phyloP scores from a whole-genome alignment of 2,329 filamentous ascomycete species.

The Coniosporium tulheliwenetii region DNA sequence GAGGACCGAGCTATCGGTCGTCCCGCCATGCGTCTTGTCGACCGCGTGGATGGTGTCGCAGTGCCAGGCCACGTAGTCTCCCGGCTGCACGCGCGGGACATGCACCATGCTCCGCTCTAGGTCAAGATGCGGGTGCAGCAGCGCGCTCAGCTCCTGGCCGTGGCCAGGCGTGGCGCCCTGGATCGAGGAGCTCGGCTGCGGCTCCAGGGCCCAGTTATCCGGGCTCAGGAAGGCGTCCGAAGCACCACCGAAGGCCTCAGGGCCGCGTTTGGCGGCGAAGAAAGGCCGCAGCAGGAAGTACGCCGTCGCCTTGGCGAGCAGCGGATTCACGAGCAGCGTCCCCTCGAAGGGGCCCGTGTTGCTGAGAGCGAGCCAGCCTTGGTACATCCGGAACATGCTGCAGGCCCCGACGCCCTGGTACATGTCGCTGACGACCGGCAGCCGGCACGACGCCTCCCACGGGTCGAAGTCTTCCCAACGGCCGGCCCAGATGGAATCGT shows the following conservation, averaged over 20 bases:
- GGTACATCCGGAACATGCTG: conserved; percentile 74
- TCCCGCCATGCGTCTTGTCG: conserved; percentile 60
- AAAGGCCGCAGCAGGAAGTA: conserved; percentile 77
- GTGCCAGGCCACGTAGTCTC: conserved; percentile 67
- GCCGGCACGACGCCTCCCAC: conserved; percentile 59
- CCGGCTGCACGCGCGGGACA: conserved; percentile 51
- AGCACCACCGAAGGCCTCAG: conserved; percentile 17
- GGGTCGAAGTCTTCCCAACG: conserved; percentile 70
- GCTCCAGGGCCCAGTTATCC: conserved; percentile 45
- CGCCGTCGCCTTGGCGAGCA: conserved; percentile 58
- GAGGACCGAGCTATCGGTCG: conserved; percentile 62
- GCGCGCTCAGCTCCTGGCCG: conserved; percentile 50
- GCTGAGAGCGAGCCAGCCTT: conserved; percentile 78
- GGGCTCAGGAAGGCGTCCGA: conserved; percentile 30
- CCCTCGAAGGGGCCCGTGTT: conserved; percentile 58
- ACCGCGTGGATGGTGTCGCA: conserved; percentile 73
- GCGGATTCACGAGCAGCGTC: conserved; percentile 67
- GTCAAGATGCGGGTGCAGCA: conserved; percentile 54
- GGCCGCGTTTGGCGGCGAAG: conserved; percentile 41
- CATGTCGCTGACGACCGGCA: conserved; percentile 54
- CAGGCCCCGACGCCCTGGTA: conserved; percentile 73
- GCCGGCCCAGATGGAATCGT: conserved; percentile 57
- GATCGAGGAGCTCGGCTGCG: conserved; percentile 39
- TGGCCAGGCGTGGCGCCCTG: conserved; percentile 56
- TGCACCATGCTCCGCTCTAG: conserved; percentile 56